Percentiles rank a stretch among this genome's conserved stretches.
phyloP scores from a whole-genome alignment of 441 rosid species.

The Adansonia gregorii region DNA sequence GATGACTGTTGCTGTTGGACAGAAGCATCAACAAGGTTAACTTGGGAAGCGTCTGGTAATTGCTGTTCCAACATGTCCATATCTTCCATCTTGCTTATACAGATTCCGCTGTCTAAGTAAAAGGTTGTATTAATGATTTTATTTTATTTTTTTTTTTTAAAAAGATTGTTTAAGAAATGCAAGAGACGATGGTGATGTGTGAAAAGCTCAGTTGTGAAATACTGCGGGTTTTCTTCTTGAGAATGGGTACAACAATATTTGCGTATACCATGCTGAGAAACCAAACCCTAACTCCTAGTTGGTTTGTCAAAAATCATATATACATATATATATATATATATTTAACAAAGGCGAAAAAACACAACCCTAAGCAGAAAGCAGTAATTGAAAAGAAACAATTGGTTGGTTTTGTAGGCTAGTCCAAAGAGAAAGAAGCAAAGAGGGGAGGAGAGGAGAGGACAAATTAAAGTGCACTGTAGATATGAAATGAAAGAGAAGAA shows the following conservation, averaged over 20 bases:
- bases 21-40: conserved; percentile 38
- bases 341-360: not conserved
- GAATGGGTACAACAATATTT: not conserved
- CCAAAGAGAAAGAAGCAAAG: not conserved
- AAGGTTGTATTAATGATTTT: not conserved
- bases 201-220: conserved; percentile 5
- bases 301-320: not conserved
- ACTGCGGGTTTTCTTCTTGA: not conserved
- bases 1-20: conserved; percentile 39
- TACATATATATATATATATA: no score
- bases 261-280: not conserved
- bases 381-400: not conserved
- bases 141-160: not conserved
- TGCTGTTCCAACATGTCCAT: conserved; percentile 55
- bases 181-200: not conserved
- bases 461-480: not conserved
- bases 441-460: no score
- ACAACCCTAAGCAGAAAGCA: no score
- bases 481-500: not conserved
- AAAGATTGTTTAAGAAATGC: not conserved
- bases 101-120: conserved; percentile 16
- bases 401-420: not conserved
- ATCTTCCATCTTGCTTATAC: conserved; percentile 53
- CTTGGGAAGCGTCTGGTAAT: conserved; percentile 35
- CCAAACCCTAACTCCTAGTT: conserved; percentile 28